Base-by-base conservation (phyloP, 139 green algal genomes). In the Micractinium conductrix region DNA sequence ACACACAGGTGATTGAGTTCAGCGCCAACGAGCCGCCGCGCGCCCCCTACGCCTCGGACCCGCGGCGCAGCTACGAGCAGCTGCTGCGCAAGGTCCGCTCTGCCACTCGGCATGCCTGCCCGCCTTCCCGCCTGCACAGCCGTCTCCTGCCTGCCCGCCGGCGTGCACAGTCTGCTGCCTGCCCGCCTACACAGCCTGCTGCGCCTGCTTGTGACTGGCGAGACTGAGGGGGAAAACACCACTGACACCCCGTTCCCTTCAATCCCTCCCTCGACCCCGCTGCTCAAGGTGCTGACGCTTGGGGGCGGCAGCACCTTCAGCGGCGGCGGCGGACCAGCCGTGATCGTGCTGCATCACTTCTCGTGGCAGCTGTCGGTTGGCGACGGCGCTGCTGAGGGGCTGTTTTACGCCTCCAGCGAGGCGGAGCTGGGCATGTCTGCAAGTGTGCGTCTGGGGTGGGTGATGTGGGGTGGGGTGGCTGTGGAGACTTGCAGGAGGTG, bases 401-500 rank as follows among this genome's bases (percentile, higher is more conserved):
- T 72, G 35, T 72, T 72, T 38, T 72, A 72, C 65, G 26, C 42
- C n/a, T 42, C 65, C 8, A 72, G 35, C 65, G 65, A 72, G 65
- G n/a, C 65, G 14, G 33, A 72, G 37, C 33, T 72, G 65, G 35
- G 65, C 65, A 40, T 72, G 33, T 40, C 43, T 40, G 65, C 33
- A 33, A 44, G 37, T 30, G 24, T 68, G 53, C 24, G 53, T 62
- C 19, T 19, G 26, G 53, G 53, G 53, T 5, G 53, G 53, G 10
- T 62, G 53, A 21, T 19, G 19, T 19, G 53, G 19, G 53, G 53
- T 19, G 10, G 26, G 53, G 53, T 19, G 53, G 7, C 26, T 62
- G 53, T 62, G 53, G 8, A 21, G 53, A 14, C 14, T 22, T 58
- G 48, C 48, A 14, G 48, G 12, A 14, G 48, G 12, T 10, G 48